Base-by-base conservation (phyloP, 306 rosid species). In the Crotalaria pallida region DNA sequence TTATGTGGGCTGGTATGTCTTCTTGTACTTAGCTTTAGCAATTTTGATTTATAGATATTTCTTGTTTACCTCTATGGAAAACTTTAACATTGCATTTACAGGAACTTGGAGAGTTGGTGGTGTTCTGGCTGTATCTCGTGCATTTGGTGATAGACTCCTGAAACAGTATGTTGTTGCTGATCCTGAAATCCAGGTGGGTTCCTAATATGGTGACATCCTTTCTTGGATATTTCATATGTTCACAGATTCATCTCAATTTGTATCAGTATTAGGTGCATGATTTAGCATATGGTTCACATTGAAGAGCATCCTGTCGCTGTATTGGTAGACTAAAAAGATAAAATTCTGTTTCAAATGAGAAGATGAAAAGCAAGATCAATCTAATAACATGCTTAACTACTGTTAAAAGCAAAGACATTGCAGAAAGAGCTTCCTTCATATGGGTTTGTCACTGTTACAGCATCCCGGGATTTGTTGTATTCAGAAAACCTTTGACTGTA, bases 101-200 rank as follows among this genome's bases (percentile, higher is more conserved):
- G 98, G 98, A 85, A 94, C 98, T 67, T 94, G 98, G 98, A 94
- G 98, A 82, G 98, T 94, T 69, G 97, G 98, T 77, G 98, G 98
- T 19, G 98, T 94, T 81, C 98, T 94, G 71, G 98, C 97, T 70
- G 97, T 90, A 80, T 94, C 97, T 61, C 98, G 97, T 53, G 98
- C 97, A 65, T 94, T 94, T 79, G 97, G 98, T 31, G 98, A 90
- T 85, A 87, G 98, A 88, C 88, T 88, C 51, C 86, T 94, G 79
- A 94, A 94, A 80, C 98, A 88, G 77, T 94, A 94, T 74, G 98
- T 94, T 84, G 98, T 94, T 83, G 97, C 97, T 72, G 98, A 94
- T 85, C 98, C 98, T 10, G 98, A 94, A 87, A 90, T 94, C 65
- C 97, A 81, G 97, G 98, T 94, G 75, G 17, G 83, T 65, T 62